Evolutionary conservation across 2,329 filamentous ascomycete species (phyloP).

Genomic region (Microcyclosporella mali): DNA sequence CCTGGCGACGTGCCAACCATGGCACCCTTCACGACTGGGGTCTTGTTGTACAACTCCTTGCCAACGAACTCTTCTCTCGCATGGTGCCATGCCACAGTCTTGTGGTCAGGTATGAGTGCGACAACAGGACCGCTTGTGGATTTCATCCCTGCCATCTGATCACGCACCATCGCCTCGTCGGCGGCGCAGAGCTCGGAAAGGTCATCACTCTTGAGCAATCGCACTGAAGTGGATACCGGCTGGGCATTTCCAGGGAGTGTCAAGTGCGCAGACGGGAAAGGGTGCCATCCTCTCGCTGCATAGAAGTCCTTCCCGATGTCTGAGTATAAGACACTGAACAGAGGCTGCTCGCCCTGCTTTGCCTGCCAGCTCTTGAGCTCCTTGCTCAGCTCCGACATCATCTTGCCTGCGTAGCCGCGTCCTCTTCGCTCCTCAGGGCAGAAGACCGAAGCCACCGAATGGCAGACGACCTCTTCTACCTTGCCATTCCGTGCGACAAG

Average conservation of each 20-base stretch:
- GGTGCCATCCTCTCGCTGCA: constrained; percentile 67
- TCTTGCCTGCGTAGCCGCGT: constrained; percentile 68
- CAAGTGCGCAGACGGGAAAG: constrained; percentile 67
- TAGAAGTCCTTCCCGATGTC: constrained; percentile 84
- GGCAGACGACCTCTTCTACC: constrained; percentile 54
- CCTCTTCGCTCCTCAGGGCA: constrained; percentile 61
- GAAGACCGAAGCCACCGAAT: constrained; percentile 75
- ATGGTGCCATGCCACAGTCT: constrained; percentile 69
- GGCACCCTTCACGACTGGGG: constrained; percentile 63
- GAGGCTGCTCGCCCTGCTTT: constrained; percentile 38
- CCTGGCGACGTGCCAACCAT: constrained; percentile 49
- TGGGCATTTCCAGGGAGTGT: constrained; percentile 46
- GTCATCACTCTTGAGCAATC: constrained; percentile 51
- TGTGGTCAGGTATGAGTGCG: constrained; percentile 61
- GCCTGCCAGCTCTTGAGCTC: constrained; percentile 49
- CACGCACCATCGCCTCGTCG: constrained; percentile 59
- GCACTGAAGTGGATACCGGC: constrained; percentile 7
- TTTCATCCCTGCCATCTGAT: constrained; percentile 41
- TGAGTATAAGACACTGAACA: constrained; percentile 77
- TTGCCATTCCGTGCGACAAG: constrained; percentile 40
- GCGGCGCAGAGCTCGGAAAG: constrained; percentile 55
- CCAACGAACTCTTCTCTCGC: constrained; percentile 74
- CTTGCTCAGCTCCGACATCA: constrained; percentile 62
- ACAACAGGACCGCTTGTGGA: constrained; percentile 35
- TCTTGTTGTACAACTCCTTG: constrained; percentile 53